A percentile compares a stretch with the other conserved stretches of the same genome.
Conservation (phyloP, 495 filamentous ascomycete genomes). For the Endocarpon pusillum region DNA sequence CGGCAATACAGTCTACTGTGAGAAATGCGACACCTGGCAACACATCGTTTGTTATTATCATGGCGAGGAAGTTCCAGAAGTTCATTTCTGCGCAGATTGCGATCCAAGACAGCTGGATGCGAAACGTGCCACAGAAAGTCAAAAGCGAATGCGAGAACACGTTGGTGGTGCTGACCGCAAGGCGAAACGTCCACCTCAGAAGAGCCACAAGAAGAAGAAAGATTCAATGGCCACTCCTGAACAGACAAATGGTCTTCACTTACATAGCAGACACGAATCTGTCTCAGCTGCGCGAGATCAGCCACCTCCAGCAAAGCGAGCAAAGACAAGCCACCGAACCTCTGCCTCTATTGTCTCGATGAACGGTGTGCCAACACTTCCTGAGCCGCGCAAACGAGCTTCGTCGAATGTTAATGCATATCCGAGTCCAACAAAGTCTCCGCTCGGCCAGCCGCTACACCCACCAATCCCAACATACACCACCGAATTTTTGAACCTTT, state of each 20-base stretch:
- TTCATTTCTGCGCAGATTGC: constrained; percentile 81
- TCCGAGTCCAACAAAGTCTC: constrained; percentile 36
- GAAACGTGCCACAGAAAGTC: constrained; percentile 50
- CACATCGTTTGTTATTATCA: constrained; percentile 93
- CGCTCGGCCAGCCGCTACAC: constrained; percentile 23
- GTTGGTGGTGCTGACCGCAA: constrained; percentile 40
- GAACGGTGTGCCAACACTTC: constrained; percentile 19
- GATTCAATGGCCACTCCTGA: constrained; percentile 21
- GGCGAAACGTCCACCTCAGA: constrained; percentile 49
- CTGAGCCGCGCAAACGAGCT: constrained; percentile 35
- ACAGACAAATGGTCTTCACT: constrained; percentile 20
- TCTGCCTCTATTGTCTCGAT: constrained; percentile 52
- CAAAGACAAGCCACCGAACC: constrained; percentile 57
- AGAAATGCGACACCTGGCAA: constrained; percentile 92
- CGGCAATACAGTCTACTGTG: constrained; percentile 92
- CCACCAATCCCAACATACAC: constrained; percentile 38
- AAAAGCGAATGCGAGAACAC: constrained; percentile 42
- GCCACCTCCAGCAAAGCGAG: constrained; percentile 45
- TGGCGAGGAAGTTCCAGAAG: constrained; percentile 51
- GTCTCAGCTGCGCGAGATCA: constrained; percentile 37
- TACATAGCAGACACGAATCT: constrained; percentile 25
- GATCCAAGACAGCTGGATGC: constrained; percentile 54
- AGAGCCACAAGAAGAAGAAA: constrained; percentile 64
- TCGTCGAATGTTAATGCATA: constrained; percentile 21
- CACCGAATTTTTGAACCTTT: constrained; percentile 50